These are phyloP conservation scores for Luvunga scandens DNA, from an alignment of 345 rosid species.

Conservation along the genomic window DNA sequence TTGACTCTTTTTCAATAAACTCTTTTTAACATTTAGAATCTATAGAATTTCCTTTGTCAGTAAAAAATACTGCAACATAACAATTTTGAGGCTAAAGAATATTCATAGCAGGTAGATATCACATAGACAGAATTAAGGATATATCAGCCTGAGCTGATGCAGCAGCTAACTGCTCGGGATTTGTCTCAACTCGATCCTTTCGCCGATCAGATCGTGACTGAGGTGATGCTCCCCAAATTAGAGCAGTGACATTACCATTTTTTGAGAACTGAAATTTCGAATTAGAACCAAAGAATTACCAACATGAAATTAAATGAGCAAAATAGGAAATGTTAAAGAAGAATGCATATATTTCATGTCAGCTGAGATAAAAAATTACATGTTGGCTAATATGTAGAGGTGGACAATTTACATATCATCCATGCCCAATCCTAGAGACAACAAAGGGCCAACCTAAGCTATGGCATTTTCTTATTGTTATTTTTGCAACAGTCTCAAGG, in stretches of 20 bases:
- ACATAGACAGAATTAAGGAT: constrained; percentile 53
- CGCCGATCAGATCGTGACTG: constrained; percentile 93
- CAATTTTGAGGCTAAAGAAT: background rate
- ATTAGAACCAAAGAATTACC: constrained; percentile 11
- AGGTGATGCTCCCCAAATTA: constrained; percentile 98
- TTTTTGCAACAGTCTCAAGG: no score
- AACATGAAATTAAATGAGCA: background rate
- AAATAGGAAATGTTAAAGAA: background rate
- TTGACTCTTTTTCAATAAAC: background rate
- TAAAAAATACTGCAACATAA: background rate
- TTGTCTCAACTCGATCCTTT: constrained; percentile 96
- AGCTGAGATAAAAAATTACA: background rate
- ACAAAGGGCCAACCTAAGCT: background rate
- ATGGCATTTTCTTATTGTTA: background rate
- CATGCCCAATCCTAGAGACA: background rate
- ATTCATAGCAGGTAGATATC: background rate
- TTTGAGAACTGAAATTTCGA: constrained; percentile 58
- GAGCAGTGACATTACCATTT: constrained; percentile 71
- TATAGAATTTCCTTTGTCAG: background rate
- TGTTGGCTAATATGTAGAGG: no score
- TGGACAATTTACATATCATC: no score
- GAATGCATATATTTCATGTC: background rate
- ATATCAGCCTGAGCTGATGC: constrained; percentile 98
- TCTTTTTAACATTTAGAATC: background rate
- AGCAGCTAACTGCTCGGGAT: constrained; percentile 98